A percentile compares a stretch with the other conserved stretches of the same genome.
Evolutionary conservation across 106 monocot species (phyloP).

Genomic region (Triglochin maritima): DNA sequence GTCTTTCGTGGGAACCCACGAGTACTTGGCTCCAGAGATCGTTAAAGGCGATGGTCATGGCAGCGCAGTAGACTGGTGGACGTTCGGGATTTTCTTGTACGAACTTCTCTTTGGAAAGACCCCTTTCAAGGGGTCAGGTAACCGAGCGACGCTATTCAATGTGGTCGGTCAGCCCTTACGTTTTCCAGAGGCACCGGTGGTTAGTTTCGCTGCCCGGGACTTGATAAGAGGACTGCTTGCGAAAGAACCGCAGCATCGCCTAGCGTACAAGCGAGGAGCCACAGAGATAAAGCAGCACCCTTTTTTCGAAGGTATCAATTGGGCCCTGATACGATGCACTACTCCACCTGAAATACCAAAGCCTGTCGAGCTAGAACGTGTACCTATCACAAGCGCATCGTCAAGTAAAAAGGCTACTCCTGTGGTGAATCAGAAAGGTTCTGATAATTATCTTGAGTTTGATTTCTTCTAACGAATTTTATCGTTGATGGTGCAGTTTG

Average conservation of each 20-base stretch:
- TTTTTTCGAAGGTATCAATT: slow-evolving; percentile 23
- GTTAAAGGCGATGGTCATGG: slow-evolving; percentile 26
- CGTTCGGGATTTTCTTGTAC: slow-evolving; percentile 19
- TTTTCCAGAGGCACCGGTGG: slow-evolving; percentile 15
- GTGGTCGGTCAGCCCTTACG: slow-evolving; percentile 16
- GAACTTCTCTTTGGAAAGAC: slow-evolving; percentile 18
- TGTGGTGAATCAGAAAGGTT: slow-evolving; percentile 1
- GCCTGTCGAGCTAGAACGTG: slow-evolving; percentile 3
- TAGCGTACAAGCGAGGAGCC: slow-evolving; percentile 17
- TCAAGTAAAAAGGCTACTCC: slow-evolving; percentile 2
- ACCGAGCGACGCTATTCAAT: slow-evolving; percentile 18
- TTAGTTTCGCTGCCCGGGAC: slow-evolving; percentile 15
- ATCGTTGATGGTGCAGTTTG: neutral
- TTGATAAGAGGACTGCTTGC: slow-evolving; percentile 15
- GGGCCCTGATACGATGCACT: slow-evolving; percentile 22
- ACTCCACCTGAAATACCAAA: slow-evolving; percentile 14
- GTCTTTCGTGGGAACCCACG: slow-evolving; percentile 28
- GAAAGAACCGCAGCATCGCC: slow-evolving; percentile 24
- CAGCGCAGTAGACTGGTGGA: slow-evolving; percentile 28
- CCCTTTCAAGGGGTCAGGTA: slow-evolving; percentile 19
- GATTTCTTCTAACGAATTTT: slow-evolving; percentile 18
- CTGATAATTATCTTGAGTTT: slow-evolving; percentile 18
- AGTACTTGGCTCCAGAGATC: slow-evolving; percentile 18
- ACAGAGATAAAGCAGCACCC: slow-evolving; percentile 23
- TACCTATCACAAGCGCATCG: neutral